Evolutionary conservation across 768 basidiomycete genomes (phyloP), one percentile per base, ranked within the genome.

Genomic region (Omphalotus guepiniiformis): DNA sequence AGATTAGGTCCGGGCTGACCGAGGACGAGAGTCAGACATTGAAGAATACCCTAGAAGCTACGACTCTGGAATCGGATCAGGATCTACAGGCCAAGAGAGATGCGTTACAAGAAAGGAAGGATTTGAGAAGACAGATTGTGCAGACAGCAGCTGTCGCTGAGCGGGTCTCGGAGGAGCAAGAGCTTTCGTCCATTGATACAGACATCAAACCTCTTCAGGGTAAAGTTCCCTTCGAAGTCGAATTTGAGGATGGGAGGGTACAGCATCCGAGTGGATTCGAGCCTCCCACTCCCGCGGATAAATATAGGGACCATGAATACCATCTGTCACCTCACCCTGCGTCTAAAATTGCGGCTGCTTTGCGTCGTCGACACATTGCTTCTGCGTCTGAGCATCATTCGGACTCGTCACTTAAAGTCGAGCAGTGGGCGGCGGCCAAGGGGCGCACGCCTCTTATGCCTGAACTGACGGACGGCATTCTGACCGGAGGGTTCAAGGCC

Each of bases 191-290:
- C 15, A 39, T 54, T 21, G 63, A 54, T 6, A 61, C 58, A 1
- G 52, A 59, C 5, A 55, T 58, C 8, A 45, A 53, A 15, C 39
- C 30, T 4, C 48, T 37, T 11, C 55, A 58, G 4, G 64, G 67
- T 52, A 74, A 75, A 58, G 62, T 74, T 5, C 73, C 73, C 1
- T 70, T 69, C 19, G 73, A 75, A 53, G 61, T 72, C 0, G 53
- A 59, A 26, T 59, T 63, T 21, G 48, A 45, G 3, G 71, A 74
- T 41, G 73, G 73, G 19, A 65, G 54, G 1, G 55, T 72, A 32
- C 59, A 59, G 29, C 71, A 72, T 40, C 63, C 72, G 1, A 71
- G 69, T 25, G 73, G 73, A 1, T 75, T 72, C 52, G 62, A 66
- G 8, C 71, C 71, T 2, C 72, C 72, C 2, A 74, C 72, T 1